Percentiles rank a stretch among this genome's conserved stretches.
Evolutionary conservation across 768 basidiomycete species (phyloP).

Genomic region (Auriscalpium microsporum): DNA sequence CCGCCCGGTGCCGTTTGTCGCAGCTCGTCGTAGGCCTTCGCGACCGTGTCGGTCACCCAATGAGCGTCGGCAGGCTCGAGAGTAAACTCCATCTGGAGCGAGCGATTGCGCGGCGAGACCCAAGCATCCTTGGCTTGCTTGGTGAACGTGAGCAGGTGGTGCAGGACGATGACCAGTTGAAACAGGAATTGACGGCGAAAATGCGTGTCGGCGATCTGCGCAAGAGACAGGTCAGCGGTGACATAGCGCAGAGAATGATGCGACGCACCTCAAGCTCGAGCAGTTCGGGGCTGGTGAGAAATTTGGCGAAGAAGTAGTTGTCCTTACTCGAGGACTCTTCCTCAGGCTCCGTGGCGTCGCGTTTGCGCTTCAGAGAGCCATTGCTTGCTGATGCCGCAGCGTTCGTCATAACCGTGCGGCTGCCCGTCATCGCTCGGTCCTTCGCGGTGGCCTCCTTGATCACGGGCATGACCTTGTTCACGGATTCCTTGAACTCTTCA

Average conservation of each 20-base stretch:
- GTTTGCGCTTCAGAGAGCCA: constrained; percentile 52
- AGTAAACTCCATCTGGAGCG: constrained; percentile 78
- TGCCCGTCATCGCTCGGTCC: constrained; percentile 84
- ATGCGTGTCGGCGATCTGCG: constrained; percentile 78
- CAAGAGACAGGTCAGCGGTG: not conserved
- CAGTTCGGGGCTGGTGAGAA: constrained; percentile 80
- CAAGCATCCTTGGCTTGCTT: constrained; percentile 54
- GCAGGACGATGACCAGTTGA: constrained; percentile 71
- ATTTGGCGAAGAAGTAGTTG: constrained; percentile 92
- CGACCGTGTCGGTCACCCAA: constrained; percentile 69
- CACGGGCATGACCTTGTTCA: constrained; percentile 65
- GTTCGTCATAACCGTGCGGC: constrained; percentile 29
- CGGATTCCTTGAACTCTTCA: constrained; percentile 56
- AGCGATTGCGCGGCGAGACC: constrained; percentile 60
- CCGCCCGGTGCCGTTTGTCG: constrained; percentile 74
- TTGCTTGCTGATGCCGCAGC: constrained; percentile 7
- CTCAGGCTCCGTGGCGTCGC: constrained; percentile 42
- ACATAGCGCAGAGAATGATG: not conserved
- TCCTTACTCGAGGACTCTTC: constrained; percentile 39
- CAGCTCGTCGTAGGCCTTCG: constrained; percentile 46
- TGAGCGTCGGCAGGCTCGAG: constrained; percentile 57
- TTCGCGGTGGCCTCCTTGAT: constrained; percentile 84
- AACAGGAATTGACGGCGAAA: constrained; percentile 92
- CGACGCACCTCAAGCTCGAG: constrained; percentile 76
- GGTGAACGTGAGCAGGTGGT: constrained; percentile 69